A percentile compares a stretch with the other conserved stretches of the same genome.
Evolutionary conservation across 805 yeast species (phyloP).

Genomic region (Sugiyamaella lignohabitans): DNA sequence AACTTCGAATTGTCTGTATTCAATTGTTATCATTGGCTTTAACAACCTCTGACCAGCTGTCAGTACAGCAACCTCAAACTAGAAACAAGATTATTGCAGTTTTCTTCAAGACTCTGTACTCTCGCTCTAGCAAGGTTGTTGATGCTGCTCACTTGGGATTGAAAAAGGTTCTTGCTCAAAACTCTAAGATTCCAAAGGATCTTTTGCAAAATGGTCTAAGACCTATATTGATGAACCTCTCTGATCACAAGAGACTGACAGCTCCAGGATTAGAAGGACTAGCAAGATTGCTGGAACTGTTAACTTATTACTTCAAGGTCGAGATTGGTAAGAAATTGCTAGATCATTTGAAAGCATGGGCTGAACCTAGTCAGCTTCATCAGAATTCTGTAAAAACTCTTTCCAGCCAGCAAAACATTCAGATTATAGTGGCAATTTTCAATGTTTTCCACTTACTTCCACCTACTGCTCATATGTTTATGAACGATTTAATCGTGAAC

Average conservation of each 20-base stretch:
- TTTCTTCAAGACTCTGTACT: conserved; percentile 86
- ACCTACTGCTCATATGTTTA: conserved; percentile 81
- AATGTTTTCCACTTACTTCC: conserved; percentile 90
- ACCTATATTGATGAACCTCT: conserved; percentile 91
- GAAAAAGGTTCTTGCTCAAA: conserved; percentile 73
- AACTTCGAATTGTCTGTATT: conserved; percentile 85
- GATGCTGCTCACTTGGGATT: conserved; percentile 91
- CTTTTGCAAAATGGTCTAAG: conserved; percentile 88
- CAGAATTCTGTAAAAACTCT: conserved; percentile 75
- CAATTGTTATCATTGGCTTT: conserved; percentile 74
- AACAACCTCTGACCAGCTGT: conserved; percentile 74
- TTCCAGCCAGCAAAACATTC: conserved; percentile 71
- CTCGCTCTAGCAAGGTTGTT: conserved; percentile 77
- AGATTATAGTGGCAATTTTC: conserved; percentile 81
- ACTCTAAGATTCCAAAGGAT: conserved; percentile 87
- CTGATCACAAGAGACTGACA: conserved; percentile 86
- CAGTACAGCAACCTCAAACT: conserved; percentile 53
- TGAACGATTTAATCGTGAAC: conserved; percentile 77
- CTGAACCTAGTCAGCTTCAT: conserved; percentile 71
- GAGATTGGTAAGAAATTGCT: conserved; percentile 91
- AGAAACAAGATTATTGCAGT: conserved; percentile 85
- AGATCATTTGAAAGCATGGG: conserved; percentile 95
- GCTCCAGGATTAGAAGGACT: conserved; percentile 88
- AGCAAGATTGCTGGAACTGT: conserved; percentile 74
- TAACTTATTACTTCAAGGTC: conserved; percentile 90